Conservation (phyloP, 768 basidiomycete genomes). For the Leccinum olivaceopallidum region DNA sequence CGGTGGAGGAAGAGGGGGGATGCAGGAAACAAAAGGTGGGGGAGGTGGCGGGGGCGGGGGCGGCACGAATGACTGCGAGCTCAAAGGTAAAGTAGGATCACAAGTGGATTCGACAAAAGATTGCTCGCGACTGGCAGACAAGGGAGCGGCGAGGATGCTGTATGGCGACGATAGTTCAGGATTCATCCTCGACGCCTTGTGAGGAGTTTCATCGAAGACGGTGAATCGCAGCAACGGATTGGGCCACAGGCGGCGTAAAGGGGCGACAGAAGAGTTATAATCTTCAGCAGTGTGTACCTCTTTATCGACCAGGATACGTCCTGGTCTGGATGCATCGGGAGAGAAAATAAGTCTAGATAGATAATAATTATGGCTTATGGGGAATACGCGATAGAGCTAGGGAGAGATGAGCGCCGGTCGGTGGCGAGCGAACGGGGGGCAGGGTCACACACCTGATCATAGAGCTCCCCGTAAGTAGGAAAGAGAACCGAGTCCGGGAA, state of each 20-base stretch:
- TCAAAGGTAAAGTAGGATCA: not conserved
- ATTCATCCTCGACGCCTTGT: conserved; percentile 32
- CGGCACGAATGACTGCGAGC: not conserved
- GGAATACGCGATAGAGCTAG: conserved; percentile 73
- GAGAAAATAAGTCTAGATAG: conserved; percentile 71
- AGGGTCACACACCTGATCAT: conserved; percentile 52
- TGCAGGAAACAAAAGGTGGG: conserved; percentile 3
- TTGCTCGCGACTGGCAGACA: not conserved
- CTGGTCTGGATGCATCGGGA: conserved; percentile 51
- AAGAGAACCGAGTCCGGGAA: conserved; percentile 54
- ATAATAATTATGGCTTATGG: conserved; percentile 57
- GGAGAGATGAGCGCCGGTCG: conserved; percentile 21
- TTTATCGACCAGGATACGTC: conserved; percentile 60
- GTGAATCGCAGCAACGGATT: conserved; percentile 64
- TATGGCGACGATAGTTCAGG: conserved; percentile 11
- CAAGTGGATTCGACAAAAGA: conserved; percentile 1
- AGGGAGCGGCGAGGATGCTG: not conserved
- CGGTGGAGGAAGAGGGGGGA: conserved; percentile 21
- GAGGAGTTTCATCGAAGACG: conserved; percentile 52
- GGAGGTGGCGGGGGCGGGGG: conserved; percentile 30
- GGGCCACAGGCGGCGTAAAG: conserved; percentile 54
- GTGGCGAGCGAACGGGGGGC: not conserved
- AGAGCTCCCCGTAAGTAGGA: conserved; percentile 62
- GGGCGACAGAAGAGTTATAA: conserved; percentile 50
- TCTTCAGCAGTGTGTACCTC: conserved; percentile 61